phyloP scores from a whole-genome alignment of 495 filamentous ascomycete species.

The Neurospora sp. region DNA sequence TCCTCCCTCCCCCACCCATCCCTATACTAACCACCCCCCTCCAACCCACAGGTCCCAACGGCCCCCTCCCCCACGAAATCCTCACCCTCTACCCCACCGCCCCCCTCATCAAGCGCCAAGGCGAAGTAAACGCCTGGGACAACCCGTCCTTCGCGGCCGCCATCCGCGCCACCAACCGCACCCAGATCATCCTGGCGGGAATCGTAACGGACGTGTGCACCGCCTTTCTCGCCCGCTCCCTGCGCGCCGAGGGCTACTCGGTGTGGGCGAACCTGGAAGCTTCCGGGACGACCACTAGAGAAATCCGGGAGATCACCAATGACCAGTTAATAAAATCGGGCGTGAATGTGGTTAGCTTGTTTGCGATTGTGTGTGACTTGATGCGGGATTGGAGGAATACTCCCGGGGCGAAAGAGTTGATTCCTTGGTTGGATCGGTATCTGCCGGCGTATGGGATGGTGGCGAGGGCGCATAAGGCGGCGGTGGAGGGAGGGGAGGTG shows the following conservation, averaged over 20 bases:
- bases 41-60: constrained; percentile 46
- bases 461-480: constrained; percentile 33
- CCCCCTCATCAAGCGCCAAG: constrained; percentile 55
- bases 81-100: constrained; percentile 52
- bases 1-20: no score
- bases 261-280: constrained; percentile 72
- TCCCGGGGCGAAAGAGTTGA: constrained; percentile 51
- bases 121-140: constrained; percentile 77
- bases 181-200: constrained; percentile 62
- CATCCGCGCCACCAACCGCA: constrained; percentile 52
- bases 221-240: constrained; percentile 61
- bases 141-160: constrained; percentile 60
- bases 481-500: constrained; percentile 32
- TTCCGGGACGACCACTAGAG: constrained; percentile 31
- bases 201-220: constrained; percentile 76
- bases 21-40: not conserved
- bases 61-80: constrained; percentile 61
- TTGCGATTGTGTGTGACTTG: constrained; percentile 59
- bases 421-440: constrained; percentile 56
- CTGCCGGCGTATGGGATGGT: constrained; percentile 36
- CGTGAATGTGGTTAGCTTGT: constrained; percentile 54
- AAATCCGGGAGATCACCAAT: constrained; percentile 47
- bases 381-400: constrained; percentile 70
- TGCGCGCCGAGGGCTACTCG: constrained; percentile 61
- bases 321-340: constrained; percentile 55